Percentiles rank a stretch among this genome's conserved stretches.
phyloP scores from a whole-genome alignment of 129 eudicot genomes.

The Lactuca saligna region DNA sequence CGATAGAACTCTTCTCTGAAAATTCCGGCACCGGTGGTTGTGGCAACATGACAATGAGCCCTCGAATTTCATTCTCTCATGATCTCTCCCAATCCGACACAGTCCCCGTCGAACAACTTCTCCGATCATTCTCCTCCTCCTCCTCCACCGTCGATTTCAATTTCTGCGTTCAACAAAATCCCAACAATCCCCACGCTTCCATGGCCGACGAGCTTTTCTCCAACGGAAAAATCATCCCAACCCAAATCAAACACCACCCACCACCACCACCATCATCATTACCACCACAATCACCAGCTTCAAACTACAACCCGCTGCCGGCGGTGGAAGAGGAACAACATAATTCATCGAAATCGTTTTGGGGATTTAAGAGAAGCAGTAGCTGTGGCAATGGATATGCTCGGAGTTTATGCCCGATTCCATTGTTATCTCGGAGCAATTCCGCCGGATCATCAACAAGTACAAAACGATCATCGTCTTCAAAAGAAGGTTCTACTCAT shows the following conservation, averaged over 20 bases:
- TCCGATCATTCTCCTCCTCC: constrained; percentile 42
- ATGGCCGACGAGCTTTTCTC: constrained; percentile 43
- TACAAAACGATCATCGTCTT: constrained; percentile 40
- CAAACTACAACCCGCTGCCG: not conserved
- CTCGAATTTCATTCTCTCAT: constrained; percentile 81
- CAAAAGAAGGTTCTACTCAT: constrained; percentile 37
- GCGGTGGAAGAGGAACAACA: constrained; percentile 27
- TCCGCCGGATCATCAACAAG: constrained; percentile 71
- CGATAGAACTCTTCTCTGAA: constrained; percentile 62
- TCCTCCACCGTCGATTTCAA: constrained; percentile 59
- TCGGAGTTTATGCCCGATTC: constrained; percentile 67
- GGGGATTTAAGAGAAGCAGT: constrained; percentile 74
- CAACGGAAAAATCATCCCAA: constrained; percentile 26
- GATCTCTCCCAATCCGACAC: constrained; percentile 62
- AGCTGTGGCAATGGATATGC: constrained; percentile 80
- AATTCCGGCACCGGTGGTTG: constrained; percentile 34
- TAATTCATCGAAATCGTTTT: constrained; percentile 52
- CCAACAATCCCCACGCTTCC: constrained; percentile 23
- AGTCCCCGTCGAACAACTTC: constrained; percentile 61
- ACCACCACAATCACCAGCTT: constrained; percentile 21
- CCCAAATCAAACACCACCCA: constrained; percentile 25
- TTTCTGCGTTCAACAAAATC: constrained; percentile 50
- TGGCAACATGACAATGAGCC: constrained; percentile 42
- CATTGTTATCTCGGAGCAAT: constrained; percentile 70
- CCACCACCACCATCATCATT: not conserved